Conservation (phyloP, 192 early-diverging fungal species). For the Podila epigama region DNA sequence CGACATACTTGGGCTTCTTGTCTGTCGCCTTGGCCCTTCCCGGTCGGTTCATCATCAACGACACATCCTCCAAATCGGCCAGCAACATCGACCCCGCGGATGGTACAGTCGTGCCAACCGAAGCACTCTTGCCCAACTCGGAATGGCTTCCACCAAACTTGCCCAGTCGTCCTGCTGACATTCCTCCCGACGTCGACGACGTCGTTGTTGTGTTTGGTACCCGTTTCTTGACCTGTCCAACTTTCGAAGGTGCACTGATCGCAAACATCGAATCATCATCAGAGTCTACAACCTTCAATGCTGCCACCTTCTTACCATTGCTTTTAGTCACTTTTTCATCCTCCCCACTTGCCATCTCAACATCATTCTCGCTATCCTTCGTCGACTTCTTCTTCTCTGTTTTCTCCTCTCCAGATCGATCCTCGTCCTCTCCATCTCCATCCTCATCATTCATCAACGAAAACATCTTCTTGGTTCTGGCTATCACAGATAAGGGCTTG, state of each 20-base stretch:
- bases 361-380: background rate
- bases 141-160: conserved; percentile 11
- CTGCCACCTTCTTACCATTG: background rate
- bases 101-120: background rate
- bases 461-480: conserved; percentile 21
- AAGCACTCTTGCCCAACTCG: conserved; percentile 1
- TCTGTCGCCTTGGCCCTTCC: background rate
- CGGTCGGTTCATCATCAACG: conserved; percentile 16
- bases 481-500: background rate
- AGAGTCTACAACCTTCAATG: conserved; percentile 17
- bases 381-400: too few species aligned
- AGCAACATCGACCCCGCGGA: conserved; percentile 9
- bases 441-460: conserved; percentile 21
- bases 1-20: conserved; percentile 45
- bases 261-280: conserved; percentile 46
- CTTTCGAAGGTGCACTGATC: conserved; percentile 34
- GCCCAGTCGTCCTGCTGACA: conserved; percentile 14
- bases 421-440: background rate
- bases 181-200: conserved; percentile 17
- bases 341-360: background rate
- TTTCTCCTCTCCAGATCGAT: too few species aligned
- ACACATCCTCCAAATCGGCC: conserved; percentile 28
- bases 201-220: background rate
- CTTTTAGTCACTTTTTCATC: background rate
- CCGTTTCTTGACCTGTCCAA: conserved; percentile 33